Base-by-base conservation (phyloP, 2,329 filamentous ascomycete species). In the Hyphodiscus sp. region DNA sequence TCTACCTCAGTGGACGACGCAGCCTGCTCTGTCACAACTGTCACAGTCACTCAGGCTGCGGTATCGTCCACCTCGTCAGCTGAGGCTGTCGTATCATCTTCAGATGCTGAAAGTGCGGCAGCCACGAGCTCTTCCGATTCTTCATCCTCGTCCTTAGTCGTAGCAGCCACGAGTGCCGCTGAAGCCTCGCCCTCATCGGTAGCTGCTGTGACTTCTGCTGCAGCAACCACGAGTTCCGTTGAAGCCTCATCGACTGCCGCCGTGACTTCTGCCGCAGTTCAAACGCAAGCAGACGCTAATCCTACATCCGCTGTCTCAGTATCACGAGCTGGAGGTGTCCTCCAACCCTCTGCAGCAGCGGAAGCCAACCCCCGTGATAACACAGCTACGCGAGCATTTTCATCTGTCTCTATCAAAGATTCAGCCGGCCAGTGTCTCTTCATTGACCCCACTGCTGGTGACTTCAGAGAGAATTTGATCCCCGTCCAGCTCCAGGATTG, bases 381-480 rank as follows among this genome's bases (percentile, higher is more conserved):
- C 43, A 73, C 69, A 6, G 73, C 73, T 13, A 71, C 66, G 2
- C 69, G 69, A 47, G 70, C 72, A 5, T 71, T 73, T 54, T 67
- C 69, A 5, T 62, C 64, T 10, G 68, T 70, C 23, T 66, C 70
- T 13, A 70, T 76, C 58, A 69, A 73, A 63, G 71, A 71, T 18
- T 69, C 70, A 2, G 66, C 68, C 46, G 71, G 71, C 11, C 64
- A 69, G 55, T 76, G 73, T 52, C 67, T 76, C 49, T 71, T 69
- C 56, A 70, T 75, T 41, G 70, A 76, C 55, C 65, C 71, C 51
- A 64, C 72, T n/a, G 73, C 73, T 2, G 73, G 73, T 8, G 73
- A 76, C 55, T 75, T 74, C 58, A 68, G 73, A 48, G 69, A 72
- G 49, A 75, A 76, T 49, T 63, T 76, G 23, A 73, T 73, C 16